Percentiles rank a stretch among this genome's conserved stretches.
Conservation (phyloP, 1,284 basidiomycete genomes). For the Cryptococcus neoformans region DNA sequence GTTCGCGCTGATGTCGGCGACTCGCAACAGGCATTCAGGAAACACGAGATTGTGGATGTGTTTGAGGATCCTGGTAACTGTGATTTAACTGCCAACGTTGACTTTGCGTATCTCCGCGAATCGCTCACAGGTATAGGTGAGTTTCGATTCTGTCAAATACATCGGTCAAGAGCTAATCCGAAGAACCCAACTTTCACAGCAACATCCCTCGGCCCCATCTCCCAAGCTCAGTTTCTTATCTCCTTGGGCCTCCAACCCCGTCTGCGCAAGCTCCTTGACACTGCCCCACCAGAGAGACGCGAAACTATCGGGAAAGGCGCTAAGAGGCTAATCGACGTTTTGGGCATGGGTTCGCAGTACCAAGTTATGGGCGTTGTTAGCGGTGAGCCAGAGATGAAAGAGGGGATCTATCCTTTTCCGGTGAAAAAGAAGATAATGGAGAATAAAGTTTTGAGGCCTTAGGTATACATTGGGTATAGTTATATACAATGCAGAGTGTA, state of each 20-base stretch:
- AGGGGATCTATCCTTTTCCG: conserved; percentile 49
- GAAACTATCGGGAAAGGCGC: conserved; percentile 52
- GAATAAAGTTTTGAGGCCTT: conserved; percentile 11
- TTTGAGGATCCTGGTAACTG: conserved; percentile 82
- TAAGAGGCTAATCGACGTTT: conserved; percentile 54
- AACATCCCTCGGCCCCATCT: conserved; percentile 61
- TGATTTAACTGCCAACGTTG: conserved; percentile 93
- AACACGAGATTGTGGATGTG: conserved; percentile 80
- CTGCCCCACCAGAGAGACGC: conserved; percentile 55
- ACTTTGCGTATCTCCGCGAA: conserved; percentile 84
- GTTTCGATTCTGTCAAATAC: conserved; percentile 18
- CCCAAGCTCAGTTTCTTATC: conserved; percentile 68
- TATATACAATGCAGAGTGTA: too few relatives aligned
- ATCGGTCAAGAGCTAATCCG: background rate
- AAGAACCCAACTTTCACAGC: conserved; percentile 30
- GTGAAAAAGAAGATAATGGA: background rate
- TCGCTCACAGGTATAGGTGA: conserved; percentile 64
- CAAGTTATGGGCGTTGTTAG: conserved; percentile 54
- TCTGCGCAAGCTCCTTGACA: conserved; percentile 56
- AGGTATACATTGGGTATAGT: background rate
- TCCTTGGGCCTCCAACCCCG: conserved; percentile 66
- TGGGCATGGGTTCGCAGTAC: conserved; percentile 59
- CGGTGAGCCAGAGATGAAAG: conserved; percentile 11
- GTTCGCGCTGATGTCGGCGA: too few relatives aligned
- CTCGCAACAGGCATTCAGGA: conserved; percentile 63